Evolutionary conservation across 495 filamentous ascomycete genomes (phyloP), one percentile per base, ranked within the genome.

Genomic region (Xylaria sp.): DNA sequence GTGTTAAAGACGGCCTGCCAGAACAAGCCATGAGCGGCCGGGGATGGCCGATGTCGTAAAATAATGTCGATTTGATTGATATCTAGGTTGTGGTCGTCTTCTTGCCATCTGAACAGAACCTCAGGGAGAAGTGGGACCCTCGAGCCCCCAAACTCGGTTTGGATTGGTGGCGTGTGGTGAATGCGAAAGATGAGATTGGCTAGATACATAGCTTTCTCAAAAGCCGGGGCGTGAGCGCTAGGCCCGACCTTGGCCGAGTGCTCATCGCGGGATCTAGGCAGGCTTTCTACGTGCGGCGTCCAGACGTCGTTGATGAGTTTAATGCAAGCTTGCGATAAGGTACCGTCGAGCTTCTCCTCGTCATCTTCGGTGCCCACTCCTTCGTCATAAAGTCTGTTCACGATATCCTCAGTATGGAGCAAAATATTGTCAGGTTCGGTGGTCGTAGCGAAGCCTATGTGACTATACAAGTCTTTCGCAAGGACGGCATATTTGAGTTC

Each of bases 51-150:
- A 67, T 90, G 79, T 31, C 84, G 83, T 70, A 86, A 81, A 46
- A 97, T 81, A 15, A 89, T 80, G 48, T 88, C 82, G 4, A 92
- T 74, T 70, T 92, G 90, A 57, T 85, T 81, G 26, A 80, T 79
- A 71, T 89, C 90, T 33, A 90, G 82, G 58, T 89, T 85, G 75
- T 95, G 90, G 73, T 91, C 86, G 3, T 84, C 83, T 63, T 93
- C 85, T 46, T 97, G 83, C 94, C 94, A 98, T 70, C 91, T 86
- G 29, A 97, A 85, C 19, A 98, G 82, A 37, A 93, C 84, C 72
- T 90, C 89, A 17, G 94, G 93, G 7, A 95, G 81, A 7, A 92
- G 86, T 44, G 80, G 73, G 57, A 74, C 69, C 67, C 61, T 74
- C 24, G 71, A 26, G 24, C 80, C 76, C 15, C 81, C 80, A 59